Conservation (phyloP, 495 filamentous ascomycete genomes). For the Hypoxylon lienhwacheense region DNA sequence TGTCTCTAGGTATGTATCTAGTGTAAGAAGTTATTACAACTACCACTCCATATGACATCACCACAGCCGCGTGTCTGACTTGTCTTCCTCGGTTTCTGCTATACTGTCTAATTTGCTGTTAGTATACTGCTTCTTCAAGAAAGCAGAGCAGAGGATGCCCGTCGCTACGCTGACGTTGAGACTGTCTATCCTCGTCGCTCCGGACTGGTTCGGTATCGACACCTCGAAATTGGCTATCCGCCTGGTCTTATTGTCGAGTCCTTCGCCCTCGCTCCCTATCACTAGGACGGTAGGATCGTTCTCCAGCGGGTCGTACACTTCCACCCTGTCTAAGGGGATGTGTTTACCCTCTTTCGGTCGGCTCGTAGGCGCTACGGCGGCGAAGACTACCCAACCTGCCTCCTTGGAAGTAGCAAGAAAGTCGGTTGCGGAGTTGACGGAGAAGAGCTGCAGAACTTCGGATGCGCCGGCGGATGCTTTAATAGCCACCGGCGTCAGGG, state of each 20-base stretch:
- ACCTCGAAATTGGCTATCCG: constrained; percentile 63
- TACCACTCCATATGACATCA: constrained; percentile 14
- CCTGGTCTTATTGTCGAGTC: constrained; percentile 57
- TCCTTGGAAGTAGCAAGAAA: constrained; percentile 69
- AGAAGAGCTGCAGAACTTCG: constrained; percentile 73
- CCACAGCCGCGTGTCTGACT: constrained; percentile 28
- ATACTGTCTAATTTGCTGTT: constrained; percentile 29
- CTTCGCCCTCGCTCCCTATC: constrained; percentile 80
- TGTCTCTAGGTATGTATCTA: background rate
- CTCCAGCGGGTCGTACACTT: constrained; percentile 53
- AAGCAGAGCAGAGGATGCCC: constrained; percentile 68
- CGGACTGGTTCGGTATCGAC: constrained; percentile 49
- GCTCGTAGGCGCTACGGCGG: constrained; percentile 62
- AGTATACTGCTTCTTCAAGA: constrained; percentile 40
- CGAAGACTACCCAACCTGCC: constrained; percentile 83
- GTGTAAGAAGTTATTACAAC: constrained; percentile 1
- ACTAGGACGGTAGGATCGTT: constrained; percentile 72
- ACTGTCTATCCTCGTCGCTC: constrained; percentile 63
- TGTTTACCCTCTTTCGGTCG: constrained; percentile 39
- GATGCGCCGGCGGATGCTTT: constrained; percentile 87
- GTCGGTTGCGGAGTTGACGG: constrained; percentile 60
- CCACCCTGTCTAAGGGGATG: constrained; percentile 36
- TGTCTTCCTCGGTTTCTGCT: constrained; percentile 24
- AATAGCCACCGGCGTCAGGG: constrained; percentile 71
- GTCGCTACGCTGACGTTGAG: constrained; percentile 88